phyloP scores from a whole-genome alignment of 495 filamentous ascomycete genomes.

The Xylaria curta region DNA sequence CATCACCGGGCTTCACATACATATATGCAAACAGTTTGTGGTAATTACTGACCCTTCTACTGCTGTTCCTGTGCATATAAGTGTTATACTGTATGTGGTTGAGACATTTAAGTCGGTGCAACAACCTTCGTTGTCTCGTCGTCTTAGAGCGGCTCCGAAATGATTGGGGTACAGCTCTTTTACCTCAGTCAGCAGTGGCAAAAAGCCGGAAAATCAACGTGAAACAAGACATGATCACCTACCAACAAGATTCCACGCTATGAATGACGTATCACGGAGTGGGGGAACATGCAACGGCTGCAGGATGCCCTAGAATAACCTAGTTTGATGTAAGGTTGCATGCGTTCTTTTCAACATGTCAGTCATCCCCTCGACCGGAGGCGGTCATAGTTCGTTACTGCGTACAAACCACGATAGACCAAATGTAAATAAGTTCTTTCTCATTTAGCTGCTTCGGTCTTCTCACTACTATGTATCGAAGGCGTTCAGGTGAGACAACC shows the following conservation, averaged over 20 bases:
- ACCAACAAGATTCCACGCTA: neutral
- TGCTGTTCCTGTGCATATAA: neutral
- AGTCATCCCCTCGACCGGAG: neutral
- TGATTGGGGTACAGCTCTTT: neutral
- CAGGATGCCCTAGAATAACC: neutral
- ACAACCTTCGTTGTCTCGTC: neutral
- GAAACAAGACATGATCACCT: constrained; percentile 12
- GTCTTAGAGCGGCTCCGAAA: neutral
- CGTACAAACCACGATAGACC: neutral
- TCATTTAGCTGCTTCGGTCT: neutral
- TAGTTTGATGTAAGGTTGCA: neutral
- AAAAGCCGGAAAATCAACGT: neutral
- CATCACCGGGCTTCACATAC: neutral
- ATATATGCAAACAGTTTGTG: neutral
- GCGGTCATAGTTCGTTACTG: neutral
- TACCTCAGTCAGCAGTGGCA: neutral
- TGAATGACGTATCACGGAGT: neutral
- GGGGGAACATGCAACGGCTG: neutral
- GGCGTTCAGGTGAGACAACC: neutral
- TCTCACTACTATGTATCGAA: neutral
- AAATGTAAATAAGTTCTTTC: neutral
- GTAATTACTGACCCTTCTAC: neutral
- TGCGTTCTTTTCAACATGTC: neutral
- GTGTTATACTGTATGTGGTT: too few species aligned
- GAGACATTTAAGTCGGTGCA: too few species aligned